Evolutionary conservation across 208 protist genomes (phyloP), one percentile per base, ranked within the genome.

Genomic region (Leishmania lainsoni): DNA sequence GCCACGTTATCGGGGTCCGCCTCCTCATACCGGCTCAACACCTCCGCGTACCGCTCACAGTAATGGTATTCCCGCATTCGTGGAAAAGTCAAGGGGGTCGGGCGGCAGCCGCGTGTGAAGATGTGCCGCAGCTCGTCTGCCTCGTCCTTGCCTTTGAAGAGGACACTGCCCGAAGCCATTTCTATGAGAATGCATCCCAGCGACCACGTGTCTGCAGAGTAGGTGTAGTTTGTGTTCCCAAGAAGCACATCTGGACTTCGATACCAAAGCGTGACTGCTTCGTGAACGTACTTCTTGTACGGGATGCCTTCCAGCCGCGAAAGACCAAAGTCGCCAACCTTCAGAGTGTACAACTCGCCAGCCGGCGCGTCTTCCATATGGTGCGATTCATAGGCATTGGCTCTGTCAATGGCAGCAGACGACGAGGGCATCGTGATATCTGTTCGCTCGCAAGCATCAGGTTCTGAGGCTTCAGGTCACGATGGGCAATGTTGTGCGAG

Each of bases 191-290:
- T 98, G 81, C 97, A 99, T 48, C 95, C 97, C 63, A 96, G 77
- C 58, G 95, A 97, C 97, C 96, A 99, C 54, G 97, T 89, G 68
- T 99, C 97, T 12, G 97, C 90, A 29, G 90, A 87, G 80, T 83
- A 93, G 68, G 66, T 79, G 81, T 95, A 95, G 75, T 96, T 92
- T 35, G 88, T 93, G 80, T 92, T 93, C 22, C 95, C 95, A 2
- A 99, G 86, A 14, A 98, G 81, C 14, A 98, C 86, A 81, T 99
- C 98, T 9, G 98, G 98, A 54, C 94, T 91, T 75, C 97, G 93
- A 78, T 99, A 99, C 97, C 97, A 99, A 42, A 98, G 81, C n/a
- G 98, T 99, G 45, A 98, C 89, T 45, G 92, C 93, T 79, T 97
- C 94, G 80, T 97, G 95, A 72, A 90, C 86, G 80, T 97, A 96